phyloP scores from a whole-genome alignment of 139 green algal genomes.

The Mychonastes homosphaera region DNA sequence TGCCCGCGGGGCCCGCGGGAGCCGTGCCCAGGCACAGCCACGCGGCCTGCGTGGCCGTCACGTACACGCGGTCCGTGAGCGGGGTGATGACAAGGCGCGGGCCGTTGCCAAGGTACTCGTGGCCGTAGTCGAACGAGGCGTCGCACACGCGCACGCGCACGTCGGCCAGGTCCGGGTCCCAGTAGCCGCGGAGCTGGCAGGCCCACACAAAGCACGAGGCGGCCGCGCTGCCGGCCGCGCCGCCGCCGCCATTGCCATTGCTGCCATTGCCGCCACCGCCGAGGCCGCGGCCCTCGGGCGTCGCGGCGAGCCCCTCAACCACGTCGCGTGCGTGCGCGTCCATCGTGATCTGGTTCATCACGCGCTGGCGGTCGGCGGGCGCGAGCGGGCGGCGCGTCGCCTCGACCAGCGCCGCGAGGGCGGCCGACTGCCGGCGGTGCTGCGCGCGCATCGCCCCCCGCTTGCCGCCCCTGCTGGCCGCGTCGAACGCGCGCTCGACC shows the following conservation, averaged over 20 bases:
- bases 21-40: conserved; percentile 71
- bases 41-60: conserved; percentile 72
- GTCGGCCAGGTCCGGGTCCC: conserved; percentile 38
- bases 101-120: conserved; percentile 79
- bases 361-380: neutral
- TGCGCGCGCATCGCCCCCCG: too few species aligned
- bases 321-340: conserved; percentile 73
- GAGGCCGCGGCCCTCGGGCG: too few species aligned
- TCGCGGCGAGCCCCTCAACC: conserved; percentile 31
- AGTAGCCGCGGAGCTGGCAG: conserved; percentile 69
- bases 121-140: conserved; percentile 67
- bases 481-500: conserved; percentile 72
- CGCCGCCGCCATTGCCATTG: too few species aligned
- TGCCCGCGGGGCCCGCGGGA: conserved; percentile 58
- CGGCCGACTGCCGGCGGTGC: too few species aligned
- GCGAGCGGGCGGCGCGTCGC: neutral
- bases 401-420: too few species aligned
- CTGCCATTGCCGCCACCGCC: too few species aligned
- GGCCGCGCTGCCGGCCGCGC: too few species aligned
- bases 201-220: conserved; percentile 72
- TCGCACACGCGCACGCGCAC: conserved; percentile 65
- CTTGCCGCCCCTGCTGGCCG: too few species aligned
- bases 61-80: conserved; percentile 75
- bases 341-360: conserved; percentile 83
- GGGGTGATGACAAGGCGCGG: conserved; percentile 69